Evolutionary conservation across 495 filamentous ascomycete genomes (phyloP), one percentile per base, ranked within the genome.

Genomic region (Lichina pygmaea): DNA sequence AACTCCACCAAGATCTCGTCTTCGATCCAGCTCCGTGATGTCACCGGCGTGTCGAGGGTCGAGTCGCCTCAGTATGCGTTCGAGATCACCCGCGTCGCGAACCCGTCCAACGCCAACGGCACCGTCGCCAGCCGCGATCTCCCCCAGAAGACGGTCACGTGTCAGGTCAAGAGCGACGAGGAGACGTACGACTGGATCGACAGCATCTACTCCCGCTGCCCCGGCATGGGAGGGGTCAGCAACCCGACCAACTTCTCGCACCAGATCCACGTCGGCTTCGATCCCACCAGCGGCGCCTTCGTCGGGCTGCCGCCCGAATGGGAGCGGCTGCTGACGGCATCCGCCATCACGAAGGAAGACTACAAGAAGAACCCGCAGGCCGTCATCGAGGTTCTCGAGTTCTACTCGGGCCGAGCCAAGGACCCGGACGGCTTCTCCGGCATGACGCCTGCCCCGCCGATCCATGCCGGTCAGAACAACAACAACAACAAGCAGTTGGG

Each of bases 111-210:
- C 49, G 63, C 41, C 42, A 33, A n/a, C 10, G 67, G 49, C 75
- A 70, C 52, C 61, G 73, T 6, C 69, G 73, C 66, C 24, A 63
- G 58, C 2, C 67, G 73, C n/a, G 86, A 94, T 54, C 74, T 80
- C 33, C 68, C 79, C 4, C 75, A 76, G 33, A 81, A 80, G 53
- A 78, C 77, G 8, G 66, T 93, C 37, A 78, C 83, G 30, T 84
- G 92, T 51, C 81, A 80, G 55, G 80, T 95, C 50, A 92, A 92
- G 55, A 77, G 72, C 16, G 91, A 95, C 50, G 86, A 92, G 51
- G 89, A 97, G 51, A 73, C 94, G 34, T 97, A 97, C 56, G 83
- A 91, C 44, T 97, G 89, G 89, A 92, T 93, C 48, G 89, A 97
- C 57, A 79, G 81, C 57, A 89, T 97, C 50, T 94, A 93, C 56